Base-by-base conservation (phyloP, 2,329 filamentous ascomycete genomes). In the Alternaria sp. region DNA sequence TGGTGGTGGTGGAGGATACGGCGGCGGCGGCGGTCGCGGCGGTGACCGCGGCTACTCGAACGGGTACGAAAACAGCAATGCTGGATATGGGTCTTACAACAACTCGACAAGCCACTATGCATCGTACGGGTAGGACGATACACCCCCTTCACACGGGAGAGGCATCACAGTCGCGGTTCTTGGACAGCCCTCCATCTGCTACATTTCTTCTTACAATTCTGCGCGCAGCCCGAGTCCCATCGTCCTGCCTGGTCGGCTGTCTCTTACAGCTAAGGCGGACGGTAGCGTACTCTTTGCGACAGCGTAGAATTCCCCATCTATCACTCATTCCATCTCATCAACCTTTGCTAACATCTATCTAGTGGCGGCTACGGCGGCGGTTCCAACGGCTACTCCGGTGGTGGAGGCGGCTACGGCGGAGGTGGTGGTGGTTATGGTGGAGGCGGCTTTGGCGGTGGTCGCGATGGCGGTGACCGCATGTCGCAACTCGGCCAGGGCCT, bases 381-480 rank as follows among this genome's bases (percentile, higher is more conserved):
- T 43, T 59, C 53, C 36, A 92, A 92, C 68, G 93, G 94, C 79
- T 73, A 75, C 54, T 71, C 73, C 55, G 69, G 76, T 48, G 72
- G 74, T 32, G 66, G 70, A 22, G 38, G 38, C 20, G 46, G 46
- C 46, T 92, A 92, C 68, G 93, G 94, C 93, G 71, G 73, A 48
- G 71, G 72, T 25, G 22, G 22, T 48, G 71, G 74, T 45, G 63
- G 63, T 55, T 59, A 64, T n/a, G 73, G 68, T 40, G 66, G 66
- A 56, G 63, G 68, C 43, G 63, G 66, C 38, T 67, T 66, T 20
- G 89, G 86, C 68, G 90, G 86, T 67, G 90, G 86, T 69, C 66
- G 66, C 43, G 66, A 68, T 49, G 92, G 93, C 69, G 94, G 94
- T 80, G 95, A 99, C 83, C 90, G 92, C 74, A 99, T 99, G 95